These are phyloP conservation scores for Kwoniella pini DNA, from an alignment of 768 basidiomycete species.

Conservation along the genomic window DNA sequence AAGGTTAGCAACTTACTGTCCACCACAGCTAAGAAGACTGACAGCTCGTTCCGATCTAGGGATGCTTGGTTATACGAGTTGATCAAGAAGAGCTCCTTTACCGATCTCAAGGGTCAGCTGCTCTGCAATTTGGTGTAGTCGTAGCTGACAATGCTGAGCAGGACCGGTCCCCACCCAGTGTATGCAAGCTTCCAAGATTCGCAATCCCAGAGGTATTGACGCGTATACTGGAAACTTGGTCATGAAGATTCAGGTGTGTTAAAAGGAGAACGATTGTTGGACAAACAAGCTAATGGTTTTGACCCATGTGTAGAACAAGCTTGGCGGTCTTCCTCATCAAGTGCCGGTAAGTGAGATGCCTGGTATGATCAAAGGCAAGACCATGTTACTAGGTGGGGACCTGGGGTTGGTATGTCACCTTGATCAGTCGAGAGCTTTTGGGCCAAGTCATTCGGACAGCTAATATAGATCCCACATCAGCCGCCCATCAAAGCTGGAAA, in stretches of 20 bases:
- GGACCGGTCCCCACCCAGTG: slow-evolving; percentile 53
- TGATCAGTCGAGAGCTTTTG: too few relatives aligned
- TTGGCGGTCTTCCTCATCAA: slow-evolving; percentile 52
- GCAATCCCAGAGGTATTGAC: slow-evolving; percentile 38
- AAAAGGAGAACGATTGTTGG: not conserved
- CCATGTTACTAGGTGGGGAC: slow-evolving; percentile 54
- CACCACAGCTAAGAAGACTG: not conserved
- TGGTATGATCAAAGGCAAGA: slow-evolving; percentile 43
- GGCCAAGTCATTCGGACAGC: not conserved
- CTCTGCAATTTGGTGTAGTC: too few relatives aligned
- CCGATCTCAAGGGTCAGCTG: slow-evolving; percentile 36
- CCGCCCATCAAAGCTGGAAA: slow-evolving; percentile 44
- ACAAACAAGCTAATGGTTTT: not conserved
- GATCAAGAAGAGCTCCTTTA: slow-evolving; percentile 50
- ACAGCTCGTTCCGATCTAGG: slow-evolving; percentile 18
- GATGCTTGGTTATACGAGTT: slow-evolving; percentile 50
- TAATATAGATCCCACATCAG: too few relatives aligned
- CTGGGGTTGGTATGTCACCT: slow-evolving; percentile 28
- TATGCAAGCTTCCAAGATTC: slow-evolving; percentile 49
- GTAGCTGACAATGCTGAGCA: too few relatives aligned
- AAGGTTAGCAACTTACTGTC: slow-evolving; percentile 23
- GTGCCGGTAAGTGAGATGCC: slow-evolving; percentile 40
- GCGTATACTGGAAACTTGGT: slow-evolving; percentile 51
- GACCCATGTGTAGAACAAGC: slow-evolving; percentile 36
- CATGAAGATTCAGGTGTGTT: slow-evolving; percentile 49